These are phyloP conservation scores for Globisporangium irregulare DNA, from an alignment of 352 stramenopile species.

Conservation along the genomic window DNA sequence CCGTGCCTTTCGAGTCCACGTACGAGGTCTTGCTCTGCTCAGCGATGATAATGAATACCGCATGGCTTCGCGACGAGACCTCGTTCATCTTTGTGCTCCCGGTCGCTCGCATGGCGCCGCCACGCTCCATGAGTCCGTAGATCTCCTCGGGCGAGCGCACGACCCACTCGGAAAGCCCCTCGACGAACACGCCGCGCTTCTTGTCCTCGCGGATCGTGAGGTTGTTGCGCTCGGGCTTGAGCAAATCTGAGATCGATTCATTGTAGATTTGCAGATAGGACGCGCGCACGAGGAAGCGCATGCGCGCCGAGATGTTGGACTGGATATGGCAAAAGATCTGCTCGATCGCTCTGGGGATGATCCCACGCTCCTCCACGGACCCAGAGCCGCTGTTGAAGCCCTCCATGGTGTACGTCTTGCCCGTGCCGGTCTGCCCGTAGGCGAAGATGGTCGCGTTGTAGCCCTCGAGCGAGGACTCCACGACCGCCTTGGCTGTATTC, in stretches of 20 bases:
- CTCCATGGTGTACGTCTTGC: slow-evolving; percentile 98
- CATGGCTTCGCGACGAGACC: slow-evolving; percentile 82
- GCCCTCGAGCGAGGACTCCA: slow-evolving; percentile 90
- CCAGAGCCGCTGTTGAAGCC: slow-evolving; percentile 88
- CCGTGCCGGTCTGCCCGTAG: slow-evolving; percentile 89
- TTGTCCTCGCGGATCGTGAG: slow-evolving; percentile 93
- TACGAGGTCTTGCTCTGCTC: slow-evolving; percentile 92
- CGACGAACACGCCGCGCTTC: slow-evolving; percentile 92
- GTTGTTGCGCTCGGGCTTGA: slow-evolving; percentile 91
- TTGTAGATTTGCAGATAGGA: slow-evolving; percentile 96
- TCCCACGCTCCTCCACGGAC: slow-evolving; percentile 91
- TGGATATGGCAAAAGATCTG: slow-evolving; percentile 94
- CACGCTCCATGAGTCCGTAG: slow-evolving; percentile 94
- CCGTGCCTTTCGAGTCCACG: slow-evolving; percentile 75
- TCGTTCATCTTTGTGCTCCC: slow-evolving; percentile 90
- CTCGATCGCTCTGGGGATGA: slow-evolving; percentile 97
- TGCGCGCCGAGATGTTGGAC: slow-evolving; percentile 75
- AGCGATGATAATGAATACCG: slow-evolving; percentile 95
- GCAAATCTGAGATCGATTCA: slow-evolving; percentile 92
- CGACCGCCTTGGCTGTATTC: slow-evolving; percentile 90
- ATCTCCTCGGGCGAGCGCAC: slow-evolving; percentile 92
- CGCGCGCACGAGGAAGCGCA: slow-evolving; percentile 89
- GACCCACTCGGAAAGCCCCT: slow-evolving; percentile 94
- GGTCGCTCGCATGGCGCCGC: slow-evolving; percentile 75
- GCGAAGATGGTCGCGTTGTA: slow-evolving; percentile 92